Conservation (phyloP, 768 basidiomycete species). For the Amanita muscaria region DNA sequence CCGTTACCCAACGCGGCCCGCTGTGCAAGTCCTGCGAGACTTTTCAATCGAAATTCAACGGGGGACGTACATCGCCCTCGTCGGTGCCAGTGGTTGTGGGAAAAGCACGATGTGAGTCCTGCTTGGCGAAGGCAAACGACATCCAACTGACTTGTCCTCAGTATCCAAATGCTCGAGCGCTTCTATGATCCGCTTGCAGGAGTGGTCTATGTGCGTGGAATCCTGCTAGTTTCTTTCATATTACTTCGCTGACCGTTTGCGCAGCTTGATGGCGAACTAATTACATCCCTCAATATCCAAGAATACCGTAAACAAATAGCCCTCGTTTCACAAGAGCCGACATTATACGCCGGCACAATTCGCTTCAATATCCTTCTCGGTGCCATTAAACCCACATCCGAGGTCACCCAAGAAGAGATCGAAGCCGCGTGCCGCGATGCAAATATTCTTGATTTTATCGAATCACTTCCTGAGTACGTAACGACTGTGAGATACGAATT, state of each 20-base stretch:
- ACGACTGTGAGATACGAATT: not conserved
- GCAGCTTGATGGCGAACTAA: constrained; percentile 66
- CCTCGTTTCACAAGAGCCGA: constrained; percentile 88
- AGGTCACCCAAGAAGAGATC: constrained; percentile 83
- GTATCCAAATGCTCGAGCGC: constrained; percentile 75
- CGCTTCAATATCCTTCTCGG: constrained; percentile 90
- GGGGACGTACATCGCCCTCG: constrained; percentile 74
- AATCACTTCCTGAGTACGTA: constrained; percentile 68
- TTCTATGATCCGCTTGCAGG: constrained; percentile 80
- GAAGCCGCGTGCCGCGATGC: constrained; percentile 80
- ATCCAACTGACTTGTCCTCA: constrained; percentile 16
- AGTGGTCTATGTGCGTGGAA: constrained; percentile 46
- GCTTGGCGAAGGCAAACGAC: not conserved
- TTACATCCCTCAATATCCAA: constrained; percentile 71
- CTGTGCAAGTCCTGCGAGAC: constrained; percentile 74
- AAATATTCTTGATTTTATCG: constrained; percentile 87
- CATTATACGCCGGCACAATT: constrained; percentile 84
- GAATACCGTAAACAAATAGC: constrained; percentile 86
- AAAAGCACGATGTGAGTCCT: constrained; percentile 68
- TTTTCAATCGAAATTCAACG: constrained; percentile 65
- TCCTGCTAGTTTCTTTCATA: not conserved
- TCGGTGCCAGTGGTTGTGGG: constrained; percentile 74
- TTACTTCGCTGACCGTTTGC: not conserved
- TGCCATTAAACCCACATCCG: constrained; percentile 61
- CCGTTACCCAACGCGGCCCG: constrained; percentile 83